Conservation (phyloP, 2,329 filamentous ascomycete genomes). For the Exophiala viscosa region DNA sequence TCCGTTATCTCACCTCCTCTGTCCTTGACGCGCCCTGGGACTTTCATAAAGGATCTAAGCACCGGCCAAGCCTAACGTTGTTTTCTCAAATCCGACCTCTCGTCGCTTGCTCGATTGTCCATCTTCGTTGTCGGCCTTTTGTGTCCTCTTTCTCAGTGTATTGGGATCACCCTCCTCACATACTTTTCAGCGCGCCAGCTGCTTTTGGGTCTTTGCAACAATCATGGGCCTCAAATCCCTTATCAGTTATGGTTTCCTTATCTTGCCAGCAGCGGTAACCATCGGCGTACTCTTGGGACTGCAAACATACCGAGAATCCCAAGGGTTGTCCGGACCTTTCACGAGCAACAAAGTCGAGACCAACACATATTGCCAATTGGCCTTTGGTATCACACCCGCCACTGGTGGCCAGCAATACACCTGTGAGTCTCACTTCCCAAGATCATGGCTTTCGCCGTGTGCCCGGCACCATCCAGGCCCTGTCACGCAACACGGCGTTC, state of each 20-base stretch:
- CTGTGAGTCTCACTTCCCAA: constrained; percentile 37
- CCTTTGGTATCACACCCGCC: constrained; percentile 45
- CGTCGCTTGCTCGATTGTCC: neutral
- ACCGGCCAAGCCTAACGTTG: no score
- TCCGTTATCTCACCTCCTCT: no score
- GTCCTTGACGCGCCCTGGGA: no score
- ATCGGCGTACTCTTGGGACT: constrained; percentile 51
- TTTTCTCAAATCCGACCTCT: neutral
- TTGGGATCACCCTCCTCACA: neutral
- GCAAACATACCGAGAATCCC: constrained; percentile 43
- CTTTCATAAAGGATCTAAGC: no score
- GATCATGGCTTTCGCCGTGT: constrained; percentile 7
- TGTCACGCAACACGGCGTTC: constrained; percentile 7
- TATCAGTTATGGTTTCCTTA: constrained; percentile 50
- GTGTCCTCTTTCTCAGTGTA: neutral
- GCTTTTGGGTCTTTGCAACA: neutral
- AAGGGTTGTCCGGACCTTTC: constrained; percentile 47
- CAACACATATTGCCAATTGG: constrained; percentile 41
- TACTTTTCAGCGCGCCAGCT: neutral
- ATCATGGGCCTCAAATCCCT: constrained; percentile 41
- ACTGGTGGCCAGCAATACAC: constrained; percentile 47
- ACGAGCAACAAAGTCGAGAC: constrained; percentile 38
- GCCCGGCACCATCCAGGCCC: constrained; percentile 7
- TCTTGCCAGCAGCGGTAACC: constrained; percentile 49
- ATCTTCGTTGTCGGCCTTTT: neutral